Percentiles rank a stretch among this genome's conserved stretches.
These are phyloP conservation scores for Marchantia paleacea DNA, from an alignment of 225 moss, liverwort and hornwort species.

Conservation along the genomic window DNA sequence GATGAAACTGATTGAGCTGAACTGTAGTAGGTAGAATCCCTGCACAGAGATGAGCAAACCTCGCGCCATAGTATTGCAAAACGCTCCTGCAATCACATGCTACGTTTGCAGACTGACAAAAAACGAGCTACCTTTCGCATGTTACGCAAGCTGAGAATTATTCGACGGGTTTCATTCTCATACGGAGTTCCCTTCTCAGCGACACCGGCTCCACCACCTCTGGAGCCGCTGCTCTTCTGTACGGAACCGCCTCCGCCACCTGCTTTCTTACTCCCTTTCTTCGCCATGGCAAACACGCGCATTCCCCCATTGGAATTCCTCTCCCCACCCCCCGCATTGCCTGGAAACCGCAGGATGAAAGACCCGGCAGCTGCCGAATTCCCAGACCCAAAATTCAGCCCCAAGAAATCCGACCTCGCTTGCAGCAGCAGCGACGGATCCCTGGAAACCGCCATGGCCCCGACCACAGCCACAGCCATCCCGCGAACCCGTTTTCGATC, in stretches of 20 bases:
- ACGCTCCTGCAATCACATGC: no score
- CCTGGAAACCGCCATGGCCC: conserved; percentile 23
- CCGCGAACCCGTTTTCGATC: neutral
- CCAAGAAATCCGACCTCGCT: conserved; percentile 19
- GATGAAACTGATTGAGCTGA: no score
- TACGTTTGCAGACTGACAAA: neutral
- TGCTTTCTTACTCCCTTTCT: conserved; percentile 63
- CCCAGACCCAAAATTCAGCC: neutral
- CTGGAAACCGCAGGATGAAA: neutral
- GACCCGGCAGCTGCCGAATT: conserved; percentile 9
- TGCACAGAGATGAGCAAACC: no score
- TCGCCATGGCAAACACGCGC: conserved; percentile 71
- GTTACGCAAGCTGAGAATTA: conserved; percentile 84
- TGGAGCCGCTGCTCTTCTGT: conserved; percentile 55
- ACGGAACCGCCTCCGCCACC: conserved; percentile 42
- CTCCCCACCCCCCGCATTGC: neutral
- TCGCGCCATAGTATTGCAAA: no score
- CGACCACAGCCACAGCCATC: conserved; percentile 21
- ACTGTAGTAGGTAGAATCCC: no score
- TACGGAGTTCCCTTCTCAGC: conserved; percentile 64
- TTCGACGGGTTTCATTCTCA: conserved; percentile 81
- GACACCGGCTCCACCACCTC: conserved; percentile 40
- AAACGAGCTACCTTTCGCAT: conserved; percentile 60
- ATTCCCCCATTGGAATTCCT: conserved; percentile 7
- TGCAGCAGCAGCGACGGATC: conserved; percentile 4